Evolutionary conservation across 495 filamentous ascomycete species (phyloP).

Genomic region (Cladorrhinum samala): DNA sequence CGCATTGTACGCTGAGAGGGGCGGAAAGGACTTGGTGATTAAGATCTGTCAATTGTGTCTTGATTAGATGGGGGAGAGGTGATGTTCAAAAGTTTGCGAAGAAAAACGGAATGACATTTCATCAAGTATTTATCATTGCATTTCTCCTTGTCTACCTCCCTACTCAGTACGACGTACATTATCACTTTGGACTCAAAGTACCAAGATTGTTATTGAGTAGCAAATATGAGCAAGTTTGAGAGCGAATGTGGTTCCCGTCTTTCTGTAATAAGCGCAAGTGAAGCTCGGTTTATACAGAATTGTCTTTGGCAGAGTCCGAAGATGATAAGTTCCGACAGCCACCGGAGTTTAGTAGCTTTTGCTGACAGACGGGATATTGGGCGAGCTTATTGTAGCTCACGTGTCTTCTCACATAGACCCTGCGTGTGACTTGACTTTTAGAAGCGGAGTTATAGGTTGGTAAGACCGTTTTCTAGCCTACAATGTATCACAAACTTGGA

Average conservation of each 20-base stretch:
- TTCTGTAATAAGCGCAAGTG: not conserved
- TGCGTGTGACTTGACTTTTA: too few relatives aligned
- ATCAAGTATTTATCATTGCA: not conserved
- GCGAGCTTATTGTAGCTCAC: too few relatives aligned
- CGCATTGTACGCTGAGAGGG: too few relatives aligned
- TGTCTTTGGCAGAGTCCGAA: too few relatives aligned
- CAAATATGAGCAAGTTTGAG: not conserved
- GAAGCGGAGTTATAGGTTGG: too few relatives aligned
- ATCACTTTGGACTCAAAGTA: not conserved
- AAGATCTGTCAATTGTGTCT: not conserved
- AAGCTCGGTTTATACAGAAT: not conserved
- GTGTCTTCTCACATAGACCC: too few relatives aligned
- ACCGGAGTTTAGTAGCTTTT: not conserved
- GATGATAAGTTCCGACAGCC: not conserved
- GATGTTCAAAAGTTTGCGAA: not conserved
- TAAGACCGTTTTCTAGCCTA: too few relatives aligned
- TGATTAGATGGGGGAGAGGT: not conserved
- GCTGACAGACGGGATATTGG: too few relatives aligned
- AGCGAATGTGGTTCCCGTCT: not conserved
- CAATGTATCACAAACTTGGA: too few relatives aligned
- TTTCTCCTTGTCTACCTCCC: not conserved
- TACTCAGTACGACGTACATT: not conserved
- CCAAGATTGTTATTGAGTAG: not conserved
- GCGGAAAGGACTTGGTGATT: not conserved
- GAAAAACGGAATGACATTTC: not conserved